Conservation (phyloP, 306 rosid species). For the Rosa rugosa region DNA sequence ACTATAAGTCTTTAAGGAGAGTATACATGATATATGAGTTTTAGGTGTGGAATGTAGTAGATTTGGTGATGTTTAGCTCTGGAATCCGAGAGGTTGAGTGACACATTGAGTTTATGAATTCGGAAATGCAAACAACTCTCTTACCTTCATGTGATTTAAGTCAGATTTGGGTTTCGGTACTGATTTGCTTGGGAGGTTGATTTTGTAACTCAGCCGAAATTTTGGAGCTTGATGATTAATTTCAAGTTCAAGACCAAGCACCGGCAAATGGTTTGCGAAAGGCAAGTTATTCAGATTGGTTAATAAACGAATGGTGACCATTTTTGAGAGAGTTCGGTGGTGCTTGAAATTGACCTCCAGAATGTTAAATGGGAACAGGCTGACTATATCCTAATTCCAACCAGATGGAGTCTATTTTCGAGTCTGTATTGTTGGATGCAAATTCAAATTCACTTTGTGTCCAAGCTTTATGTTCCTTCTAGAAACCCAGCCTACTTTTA, state of each 20-base stretch:
- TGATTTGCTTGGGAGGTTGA: not conserved
- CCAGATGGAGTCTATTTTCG: not conserved
- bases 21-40: not conserved
- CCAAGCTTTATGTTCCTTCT: not conserved
- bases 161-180: slow-evolving; percentile 8
- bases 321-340: not conserved
- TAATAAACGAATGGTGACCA: not conserved
- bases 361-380: not conserved
- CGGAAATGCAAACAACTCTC: not conserved
- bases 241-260: slow-evolving; percentile 1
- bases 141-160: not conserved
- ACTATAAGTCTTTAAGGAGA: not conserved
- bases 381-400: not conserved
- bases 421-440: not conserved
- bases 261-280: not conserved
- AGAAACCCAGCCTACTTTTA: not conserved
- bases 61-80: slow-evolving; percentile 13
- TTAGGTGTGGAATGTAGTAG: not conserved
- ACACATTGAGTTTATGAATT: not conserved
- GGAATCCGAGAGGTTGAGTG: slow-evolving; percentile 4
- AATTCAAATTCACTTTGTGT: not conserved
- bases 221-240: not conserved
- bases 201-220: slow-evolving; percentile 5
- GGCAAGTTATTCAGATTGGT: not conserved
- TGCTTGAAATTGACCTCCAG: not conserved